These are phyloP conservation scores for Pelargonium nanum DNA, from an alignment of 345 rosid genomes.

Conservation along the genomic window DNA sequence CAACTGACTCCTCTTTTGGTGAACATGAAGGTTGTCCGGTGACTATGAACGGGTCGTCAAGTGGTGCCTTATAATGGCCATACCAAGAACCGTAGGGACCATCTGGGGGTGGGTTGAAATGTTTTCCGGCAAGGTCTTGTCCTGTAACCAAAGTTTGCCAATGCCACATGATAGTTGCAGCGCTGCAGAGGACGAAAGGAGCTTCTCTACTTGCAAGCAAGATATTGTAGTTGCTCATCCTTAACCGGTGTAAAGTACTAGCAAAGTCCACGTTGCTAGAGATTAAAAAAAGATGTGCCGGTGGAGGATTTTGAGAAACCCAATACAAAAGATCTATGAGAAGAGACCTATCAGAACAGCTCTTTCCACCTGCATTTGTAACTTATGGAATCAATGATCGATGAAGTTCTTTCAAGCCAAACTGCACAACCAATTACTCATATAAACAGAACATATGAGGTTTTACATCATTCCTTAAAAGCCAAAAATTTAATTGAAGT, in stretches of 20 bases:
- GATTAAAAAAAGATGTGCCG: slow-evolving; percentile 77
- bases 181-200: slow-evolving; percentile 23
- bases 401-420: background rate
- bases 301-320: slow-evolving; percentile 87
- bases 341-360: slow-evolving; percentile 70
- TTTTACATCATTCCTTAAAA: background rate
- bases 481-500: background rate
- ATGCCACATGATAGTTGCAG: slow-evolving; percentile 72
- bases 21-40: slow-evolving; percentile 21
- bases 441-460: background rate
- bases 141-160: slow-evolving; percentile 58
- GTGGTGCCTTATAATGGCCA: slow-evolving; percentile 58
- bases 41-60: slow-evolving; percentile 56
- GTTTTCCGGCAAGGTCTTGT: slow-evolving; percentile 34
- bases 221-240: slow-evolving; percentile 86
- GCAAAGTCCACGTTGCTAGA: slow-evolving; percentile 73
- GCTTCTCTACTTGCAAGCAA: slow-evolving; percentile 55
- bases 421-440: background rate
- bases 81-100: slow-evolving; percentile 91
- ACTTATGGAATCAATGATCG: background rate
- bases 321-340: slow-evolving; percentile 65
- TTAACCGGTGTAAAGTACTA: slow-evolving; percentile 46
- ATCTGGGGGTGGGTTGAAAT: slow-evolving; percentile 87
- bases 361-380: slow-evolving; percentile 54
- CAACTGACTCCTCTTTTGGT: slow-evolving; percentile 18